Evolutionary conservation across 2,329 filamentous ascomycete genomes (phyloP).

Genomic region (Elsinoe australis): DNA sequence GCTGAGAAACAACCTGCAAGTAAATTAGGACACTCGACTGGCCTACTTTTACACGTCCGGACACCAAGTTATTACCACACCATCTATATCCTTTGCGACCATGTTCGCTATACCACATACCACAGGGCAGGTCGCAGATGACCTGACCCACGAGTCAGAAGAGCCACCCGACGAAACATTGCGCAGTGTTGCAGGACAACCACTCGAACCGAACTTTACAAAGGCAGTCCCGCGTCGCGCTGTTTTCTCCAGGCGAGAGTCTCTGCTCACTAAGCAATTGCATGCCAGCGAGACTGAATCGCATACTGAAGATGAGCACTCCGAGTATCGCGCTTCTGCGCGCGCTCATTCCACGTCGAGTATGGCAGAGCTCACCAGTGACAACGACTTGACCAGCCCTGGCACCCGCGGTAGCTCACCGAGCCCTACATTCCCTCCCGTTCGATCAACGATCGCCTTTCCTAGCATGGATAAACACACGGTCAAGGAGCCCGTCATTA

Average conservation of each 20-base stretch:
- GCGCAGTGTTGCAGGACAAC: conserved; percentile 22
- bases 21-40: too few species aligned
- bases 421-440: conserved; percentile 69
- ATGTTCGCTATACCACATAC: conserved; percentile 13
- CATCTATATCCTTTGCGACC: too few species aligned
- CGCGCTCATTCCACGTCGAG: conserved; percentile 61
- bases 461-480: conserved; percentile 34
- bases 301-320: conserved; percentile 34
- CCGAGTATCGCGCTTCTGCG: conserved; percentile 24
- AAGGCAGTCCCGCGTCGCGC: conserved; percentile 38
- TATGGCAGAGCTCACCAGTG: conserved; percentile 88
- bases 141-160: conserved; percentile 55
- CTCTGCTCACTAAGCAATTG: conserved; percentile 79
- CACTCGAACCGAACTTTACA: conserved; percentile 33
- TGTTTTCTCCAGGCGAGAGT: conserved; percentile 57
- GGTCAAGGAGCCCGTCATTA: conserved; percentile 32
- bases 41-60: too few species aligned
- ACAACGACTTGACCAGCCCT: conserved; percentile 75
- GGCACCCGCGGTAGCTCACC: conserved; percentile 73
- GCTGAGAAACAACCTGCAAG: conserved; percentile 6
- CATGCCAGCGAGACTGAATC: conserved; percentile 45
- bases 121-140: conserved; percentile 10
- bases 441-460: conserved; percentile 36
- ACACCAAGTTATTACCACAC: too few species aligned
- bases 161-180: conserved; percentile 69